These are phyloP conservation scores for Berkeleyomyces rouxiae DNA, from an alignment of 2,329 filamentous ascomycete species.

Conservation along the genomic window DNA sequence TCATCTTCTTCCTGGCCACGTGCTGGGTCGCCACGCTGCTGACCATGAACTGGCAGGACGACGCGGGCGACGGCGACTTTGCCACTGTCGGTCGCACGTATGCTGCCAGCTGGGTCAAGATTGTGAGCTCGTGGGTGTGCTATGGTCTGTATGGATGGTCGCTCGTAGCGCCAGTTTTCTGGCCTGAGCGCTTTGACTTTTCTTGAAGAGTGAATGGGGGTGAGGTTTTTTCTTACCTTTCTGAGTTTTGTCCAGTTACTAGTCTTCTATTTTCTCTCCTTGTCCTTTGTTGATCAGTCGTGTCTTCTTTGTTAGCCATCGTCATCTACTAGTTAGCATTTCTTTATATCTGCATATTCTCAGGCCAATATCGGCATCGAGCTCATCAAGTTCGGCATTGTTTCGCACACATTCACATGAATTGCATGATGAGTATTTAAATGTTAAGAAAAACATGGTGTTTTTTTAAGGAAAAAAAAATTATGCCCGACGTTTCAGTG, in stretches of 20 bases:
- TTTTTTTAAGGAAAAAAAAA: not conserved
- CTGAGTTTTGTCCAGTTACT: not conserved
- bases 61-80: conserved; percentile 54
- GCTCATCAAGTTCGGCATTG: not conserved
- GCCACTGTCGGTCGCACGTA: conserved; percentile 88
- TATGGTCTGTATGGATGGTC: conserved; percentile 92
- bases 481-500: conserved; percentile 10
- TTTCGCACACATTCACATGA: not conserved
- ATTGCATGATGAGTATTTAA: not conserved
- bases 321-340: not conserved
- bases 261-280: not conserved
- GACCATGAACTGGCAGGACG: conserved; percentile 46
- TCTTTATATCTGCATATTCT: not conserved
- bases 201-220: not conserved
- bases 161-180: conserved; percentile 64
- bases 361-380: not conserved
- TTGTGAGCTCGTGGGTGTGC: conserved; percentile 92
- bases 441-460: not conserved
- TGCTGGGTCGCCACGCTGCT: conserved; percentile 90
- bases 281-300: not conserved
- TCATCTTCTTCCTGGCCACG: conserved; percentile 94
- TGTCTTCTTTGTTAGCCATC: not conserved
- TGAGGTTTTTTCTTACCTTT: not conserved
- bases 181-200: conserved; percentile 65
- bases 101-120: conserved; percentile 98